Evolutionary conservation across 352 stramenopile species (phyloP).

Genomic region (Phytopythium cucurbitacearum): DNA sequence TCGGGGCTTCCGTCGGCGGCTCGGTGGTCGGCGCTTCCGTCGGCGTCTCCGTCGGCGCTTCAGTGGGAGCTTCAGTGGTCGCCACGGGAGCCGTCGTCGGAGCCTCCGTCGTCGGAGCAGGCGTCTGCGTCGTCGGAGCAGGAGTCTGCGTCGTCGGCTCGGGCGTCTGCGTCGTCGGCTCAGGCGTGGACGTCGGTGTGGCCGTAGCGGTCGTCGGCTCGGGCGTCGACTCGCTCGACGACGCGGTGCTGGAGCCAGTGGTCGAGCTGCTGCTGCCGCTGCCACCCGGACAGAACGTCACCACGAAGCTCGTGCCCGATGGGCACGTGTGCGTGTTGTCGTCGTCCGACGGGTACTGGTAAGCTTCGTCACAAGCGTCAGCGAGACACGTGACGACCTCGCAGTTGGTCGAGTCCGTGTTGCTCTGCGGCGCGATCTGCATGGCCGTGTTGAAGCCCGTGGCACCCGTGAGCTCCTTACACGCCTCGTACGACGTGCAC

Average conservation of each 20-base stretch:
- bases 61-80: conserved; percentile 2
- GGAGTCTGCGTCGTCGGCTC: conserved; percentile 1
- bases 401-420: conserved; percentile 36
- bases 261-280: conserved; percentile 26
- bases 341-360: conserved; percentile 56
- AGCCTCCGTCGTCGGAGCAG: not conserved
- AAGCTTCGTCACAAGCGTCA: conserved; percentile 52
- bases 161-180: conserved; percentile 6
- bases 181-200: not conserved
- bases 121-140: conserved; percentile 4
- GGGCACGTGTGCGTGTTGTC: conserved; percentile 58
- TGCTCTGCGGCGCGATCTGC: conserved; percentile 43
- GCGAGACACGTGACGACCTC: conserved; percentile 34
- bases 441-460: conserved; percentile 61
- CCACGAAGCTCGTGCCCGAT: conserved; percentile 39
- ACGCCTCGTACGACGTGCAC: conserved; percentile 38
- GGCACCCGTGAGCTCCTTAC: conserved; percentile 42
- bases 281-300: conserved; percentile 66
- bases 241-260: not conserved
- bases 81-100: conserved; percentile 7
- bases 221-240: conserved; percentile 1
- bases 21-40: not conserved
- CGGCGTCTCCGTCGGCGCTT: not conserved
- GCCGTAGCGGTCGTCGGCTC: not conserved
- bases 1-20: not conserved